Evolutionary conservation across 2,329 filamentous ascomycete genomes (phyloP).

Genomic region (Pyrenochaeta sp.): DNA sequence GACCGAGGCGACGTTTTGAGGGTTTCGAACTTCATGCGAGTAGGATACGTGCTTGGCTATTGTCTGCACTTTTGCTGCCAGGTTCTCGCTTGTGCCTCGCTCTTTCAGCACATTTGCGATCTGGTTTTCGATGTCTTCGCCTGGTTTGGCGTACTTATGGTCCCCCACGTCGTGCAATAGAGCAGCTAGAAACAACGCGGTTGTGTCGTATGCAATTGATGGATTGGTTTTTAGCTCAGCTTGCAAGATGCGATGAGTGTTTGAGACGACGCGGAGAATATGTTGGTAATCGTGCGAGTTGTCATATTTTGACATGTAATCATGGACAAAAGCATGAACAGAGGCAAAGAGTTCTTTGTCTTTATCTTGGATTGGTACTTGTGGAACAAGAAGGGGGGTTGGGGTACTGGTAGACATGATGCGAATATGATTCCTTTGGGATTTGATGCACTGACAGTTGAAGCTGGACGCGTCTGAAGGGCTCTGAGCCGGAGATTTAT

Average conservation of each 20-base stretch:
- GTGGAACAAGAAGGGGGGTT: constrained; percentile 24
- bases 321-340: constrained; percentile 42
- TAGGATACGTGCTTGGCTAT: constrained; percentile 83
- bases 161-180: constrained; percentile 82
- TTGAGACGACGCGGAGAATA: constrained; percentile 79
- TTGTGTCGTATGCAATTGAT: constrained; percentile 56
- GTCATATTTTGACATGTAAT: constrained; percentile 62
- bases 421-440: background rate
- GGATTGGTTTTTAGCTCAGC: constrained; percentile 54
- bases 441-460: no score
- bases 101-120: constrained; percentile 65
- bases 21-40: constrained; percentile 74
- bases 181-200: constrained; percentile 72
- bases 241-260: constrained; percentile 72
- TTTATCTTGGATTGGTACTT: constrained; percentile 31
- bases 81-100: constrained; percentile 62
- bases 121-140: constrained; percentile 65
- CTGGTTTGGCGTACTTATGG: constrained; percentile 73
- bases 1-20: constrained; percentile 66
- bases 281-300: constrained; percentile 89
- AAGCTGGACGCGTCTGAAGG: background rate
- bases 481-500: background rate
- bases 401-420: constrained; percentile 20
- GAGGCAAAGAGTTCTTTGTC: constrained; percentile 35
- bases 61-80: constrained; percentile 73